phyloP scores from a whole-genome alignment of 2,329 filamentous ascomycete species.

The Beauveria sp. region DNA sequence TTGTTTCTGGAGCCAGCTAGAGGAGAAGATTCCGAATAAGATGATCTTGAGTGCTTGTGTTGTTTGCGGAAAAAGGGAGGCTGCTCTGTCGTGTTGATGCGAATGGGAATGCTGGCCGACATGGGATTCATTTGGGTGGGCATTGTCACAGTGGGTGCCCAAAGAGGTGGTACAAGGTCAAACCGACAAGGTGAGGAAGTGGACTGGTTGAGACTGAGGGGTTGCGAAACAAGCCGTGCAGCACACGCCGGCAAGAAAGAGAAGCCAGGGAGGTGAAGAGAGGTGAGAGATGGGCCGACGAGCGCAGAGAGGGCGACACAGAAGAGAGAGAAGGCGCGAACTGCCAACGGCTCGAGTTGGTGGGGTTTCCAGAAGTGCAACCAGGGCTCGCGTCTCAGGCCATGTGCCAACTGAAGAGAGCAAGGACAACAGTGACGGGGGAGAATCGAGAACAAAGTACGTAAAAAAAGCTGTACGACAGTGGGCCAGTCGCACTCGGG shows the following conservation, averaged over 20 bases:
- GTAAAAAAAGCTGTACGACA: conserved; percentile 11
- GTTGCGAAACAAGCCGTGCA: background rate
- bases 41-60: conserved; percentile 55
- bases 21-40: conserved; percentile 53
- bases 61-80: conserved; percentile 30
- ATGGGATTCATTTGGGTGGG: conserved; percentile 32
- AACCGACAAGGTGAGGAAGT: background rate
- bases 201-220: background rate
- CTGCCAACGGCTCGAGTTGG: background rate
- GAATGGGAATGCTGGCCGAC: conserved; percentile 30
- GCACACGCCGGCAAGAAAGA: background rate
- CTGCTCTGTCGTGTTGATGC: conserved; percentile 27
- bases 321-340: background rate
- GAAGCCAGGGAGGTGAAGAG: background rate
- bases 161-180: conserved; percentile 1
- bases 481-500: conserved; percentile 7
- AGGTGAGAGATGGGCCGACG: background rate
- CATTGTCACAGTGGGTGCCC: conserved; percentile 20
- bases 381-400: conserved; percentile 10
- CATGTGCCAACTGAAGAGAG: conserved; percentile 8
- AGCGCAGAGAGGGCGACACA: background rate
- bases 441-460: conserved; percentile 5
- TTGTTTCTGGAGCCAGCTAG: conserved; percentile 48
- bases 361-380: conserved; percentile 7
- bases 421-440: background rate